These are phyloP conservation scores for Aspergillus versicolor DNA, from an alignment of 2,329 filamentous ascomycete species.

Conservation along the genomic window DNA sequence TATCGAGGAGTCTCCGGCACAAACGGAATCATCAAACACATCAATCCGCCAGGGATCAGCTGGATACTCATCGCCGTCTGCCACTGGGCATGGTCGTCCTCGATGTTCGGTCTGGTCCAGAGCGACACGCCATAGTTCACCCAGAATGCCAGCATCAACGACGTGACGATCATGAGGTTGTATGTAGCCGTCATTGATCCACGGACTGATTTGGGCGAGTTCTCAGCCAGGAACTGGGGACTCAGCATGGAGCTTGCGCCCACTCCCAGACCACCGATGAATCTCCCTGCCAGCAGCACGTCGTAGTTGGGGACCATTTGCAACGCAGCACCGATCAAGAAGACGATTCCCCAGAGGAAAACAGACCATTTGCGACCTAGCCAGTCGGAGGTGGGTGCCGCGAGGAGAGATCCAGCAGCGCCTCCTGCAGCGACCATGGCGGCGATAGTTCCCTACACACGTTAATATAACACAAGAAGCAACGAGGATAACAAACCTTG, in stretches of 20 bases:
- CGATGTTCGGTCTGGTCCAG: not conserved
- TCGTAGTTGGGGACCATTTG: constrained; percentile 23
- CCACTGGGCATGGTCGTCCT: constrained; percentile 3
- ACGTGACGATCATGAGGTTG: constrained; percentile 6
- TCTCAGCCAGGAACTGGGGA: constrained; percentile 44
- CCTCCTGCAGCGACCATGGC: constrained; percentile 8
- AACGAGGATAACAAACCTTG: not conserved
- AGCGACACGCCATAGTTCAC: constrained; percentile 7
- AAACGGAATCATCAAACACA: constrained; percentile 5
- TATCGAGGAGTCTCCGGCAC: constrained; percentile 6
- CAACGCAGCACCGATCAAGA: constrained; percentile 3
- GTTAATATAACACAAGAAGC: not conserved
- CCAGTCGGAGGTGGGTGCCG: not conserved
- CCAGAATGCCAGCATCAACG: constrained; percentile 5
- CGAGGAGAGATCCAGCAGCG: not conserved
- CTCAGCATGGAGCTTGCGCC: constrained; percentile 38
- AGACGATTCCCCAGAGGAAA: constrained; percentile 3
- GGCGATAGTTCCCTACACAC: not conserved
- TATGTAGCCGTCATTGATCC: constrained; percentile 2
- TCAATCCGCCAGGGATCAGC: constrained; percentile 2
- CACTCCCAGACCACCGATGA: constrained; percentile 5
- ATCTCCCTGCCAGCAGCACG: constrained; percentile 5
- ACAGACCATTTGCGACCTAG: constrained; percentile 6
- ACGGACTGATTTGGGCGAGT: constrained; percentile 34
- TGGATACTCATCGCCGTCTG: constrained; percentile 5